Percentiles rank a stretch among this genome's conserved stretches.
These are phyloP conservation scores for Debaryomycetaceae sp. DNA, from an alignment of 1,139 yeast genomes.

Conservation along the genomic window DNA sequence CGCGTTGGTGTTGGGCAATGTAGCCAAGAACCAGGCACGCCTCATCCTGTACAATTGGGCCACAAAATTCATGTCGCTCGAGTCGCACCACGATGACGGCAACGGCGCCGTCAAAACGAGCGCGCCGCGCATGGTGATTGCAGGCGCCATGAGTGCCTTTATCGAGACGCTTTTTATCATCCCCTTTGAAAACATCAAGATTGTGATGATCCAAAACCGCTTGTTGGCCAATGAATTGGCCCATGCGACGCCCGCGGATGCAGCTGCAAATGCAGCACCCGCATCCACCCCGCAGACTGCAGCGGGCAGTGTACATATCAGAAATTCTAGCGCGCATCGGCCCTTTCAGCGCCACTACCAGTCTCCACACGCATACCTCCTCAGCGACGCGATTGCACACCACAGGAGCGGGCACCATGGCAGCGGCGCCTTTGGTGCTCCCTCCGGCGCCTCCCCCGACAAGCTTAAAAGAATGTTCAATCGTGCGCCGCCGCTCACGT, in stretches of 20 bases:
- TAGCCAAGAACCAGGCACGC: conserved; percentile 68
- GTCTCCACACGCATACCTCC: conserved; percentile 42
- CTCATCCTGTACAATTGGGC: conserved; percentile 74
- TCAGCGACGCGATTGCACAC: conserved; percentile 31
- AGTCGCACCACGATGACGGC: conserved; percentile 22
- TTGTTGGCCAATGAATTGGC: conserved; percentile 31
- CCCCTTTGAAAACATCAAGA: conserved; percentile 88
- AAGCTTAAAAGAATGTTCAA: conserved; percentile 38
- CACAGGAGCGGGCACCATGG: conserved; percentile 16
- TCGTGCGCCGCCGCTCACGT: conserved; percentile 50
- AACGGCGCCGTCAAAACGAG: conserved; percentile 42
- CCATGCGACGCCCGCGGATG: conserved; percentile 22
- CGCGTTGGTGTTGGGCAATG: conserved; percentile 73
- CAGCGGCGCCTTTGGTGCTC: background rate
- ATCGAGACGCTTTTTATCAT: conserved; percentile 79
- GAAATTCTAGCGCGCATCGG: conserved; percentile 26
- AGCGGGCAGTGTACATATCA: conserved; percentile 5
- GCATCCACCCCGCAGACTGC: background rate
- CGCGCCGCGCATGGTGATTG: conserved; percentile 72
- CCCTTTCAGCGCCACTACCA: conserved; percentile 34
- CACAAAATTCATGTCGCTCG: conserved; percentile 68
- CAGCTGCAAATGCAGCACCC: too few relatives aligned
- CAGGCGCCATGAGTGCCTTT: conserved; percentile 83
- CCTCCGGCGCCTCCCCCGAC: conserved; percentile 15
- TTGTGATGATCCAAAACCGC: conserved; percentile 75